Evolutionary conservation across 208 protist genomes (phyloP).

Genomic region (Crithidia bombi): DNA sequence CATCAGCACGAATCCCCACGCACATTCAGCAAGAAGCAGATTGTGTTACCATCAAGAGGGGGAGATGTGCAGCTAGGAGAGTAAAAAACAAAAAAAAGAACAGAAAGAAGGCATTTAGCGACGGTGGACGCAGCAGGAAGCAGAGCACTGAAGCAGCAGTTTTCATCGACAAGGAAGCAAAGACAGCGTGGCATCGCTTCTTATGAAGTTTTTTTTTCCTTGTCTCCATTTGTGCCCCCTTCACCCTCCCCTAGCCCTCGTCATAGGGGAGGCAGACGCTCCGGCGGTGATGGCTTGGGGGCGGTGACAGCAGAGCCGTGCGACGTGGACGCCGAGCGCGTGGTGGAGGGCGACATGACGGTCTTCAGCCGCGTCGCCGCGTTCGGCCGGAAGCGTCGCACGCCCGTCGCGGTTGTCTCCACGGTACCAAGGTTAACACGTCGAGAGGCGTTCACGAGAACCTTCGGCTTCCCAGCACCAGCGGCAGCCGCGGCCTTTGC

Average conservation of each 20-base stretch:
- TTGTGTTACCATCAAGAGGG: too few relatives aligned
- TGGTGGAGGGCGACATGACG: slow-evolving; percentile 2
- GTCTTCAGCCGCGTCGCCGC: not conserved
- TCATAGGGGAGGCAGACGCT: slow-evolving; percentile 29
- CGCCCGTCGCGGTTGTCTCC: slow-evolving; percentile 1
- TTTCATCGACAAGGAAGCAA: too few relatives aligned
- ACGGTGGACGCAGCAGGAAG: not conserved
- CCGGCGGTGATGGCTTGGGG: not conserved
- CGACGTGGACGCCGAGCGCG: not conserved
- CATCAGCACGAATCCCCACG: too few relatives aligned
- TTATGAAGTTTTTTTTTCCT: not conserved
- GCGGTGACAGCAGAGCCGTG: not conserved
- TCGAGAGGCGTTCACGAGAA: slow-evolving; percentile 1
- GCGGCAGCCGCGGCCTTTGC: too few relatives aligned
- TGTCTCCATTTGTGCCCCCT: too few relatives aligned
- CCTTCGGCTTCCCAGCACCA: slow-evolving; percentile 13
- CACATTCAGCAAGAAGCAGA: too few relatives aligned
- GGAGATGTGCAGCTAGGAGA: too few relatives aligned
- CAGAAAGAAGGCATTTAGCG: not conserved
- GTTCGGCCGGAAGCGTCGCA: slow-evolving; percentile 11
- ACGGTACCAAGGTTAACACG: not conserved
- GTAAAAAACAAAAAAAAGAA: not conserved
- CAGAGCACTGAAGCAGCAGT: not conserved
- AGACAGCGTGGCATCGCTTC: not conserved
- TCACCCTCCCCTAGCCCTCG: not conserved